phyloP scores from a whole-genome alignment of 345 rosid genomes.

The Anacardium occidentale region DNA sequence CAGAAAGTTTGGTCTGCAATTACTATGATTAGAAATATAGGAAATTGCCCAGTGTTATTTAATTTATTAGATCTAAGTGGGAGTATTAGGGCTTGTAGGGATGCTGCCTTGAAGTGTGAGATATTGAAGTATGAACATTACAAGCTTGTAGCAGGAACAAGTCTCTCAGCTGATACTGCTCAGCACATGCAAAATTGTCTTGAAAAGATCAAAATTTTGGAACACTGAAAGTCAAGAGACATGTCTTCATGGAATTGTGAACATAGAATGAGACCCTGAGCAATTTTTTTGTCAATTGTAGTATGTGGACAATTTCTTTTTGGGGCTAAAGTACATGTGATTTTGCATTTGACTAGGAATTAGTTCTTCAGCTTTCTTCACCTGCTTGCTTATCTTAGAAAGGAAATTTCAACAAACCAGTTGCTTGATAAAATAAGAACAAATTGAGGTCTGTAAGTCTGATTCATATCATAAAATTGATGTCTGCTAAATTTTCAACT shows the following conservation, averaged over 20 bases:
- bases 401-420: too few relatives aligned
- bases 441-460: too few relatives aligned
- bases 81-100: slow-evolving; percentile 64
- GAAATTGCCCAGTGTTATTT: slow-evolving; percentile 58
- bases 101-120: slow-evolving; percentile 72
- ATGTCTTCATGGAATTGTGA: neutral
- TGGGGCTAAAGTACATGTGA: neutral
- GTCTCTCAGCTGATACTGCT: slow-evolving; percentile 44
- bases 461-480: too few relatives aligned
- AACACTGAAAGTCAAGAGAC: slow-evolving; percentile 19
- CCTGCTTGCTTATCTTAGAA: neutral
- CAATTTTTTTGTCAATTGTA: neutral
- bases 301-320: neutral
- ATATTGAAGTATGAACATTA: slow-evolving; percentile 65
- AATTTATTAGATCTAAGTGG: slow-evolving; percentile 74
- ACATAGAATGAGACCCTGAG: neutral
- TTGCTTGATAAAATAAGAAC: too few relatives aligned
- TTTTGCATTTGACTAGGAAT: neutral
- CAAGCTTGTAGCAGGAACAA: slow-evolving; percentile 43
- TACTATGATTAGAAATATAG: slow-evolving; percentile 63
- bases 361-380: neutral
- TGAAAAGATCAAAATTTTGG: slow-evolving; percentile 65
- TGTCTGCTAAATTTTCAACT: too few relatives aligned
- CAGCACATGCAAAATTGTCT: slow-evolving; percentile 59
- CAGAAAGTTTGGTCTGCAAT: slow-evolving; percentile 76